Evolutionary conservation across 2,329 filamentous ascomycete genomes (phyloP).

Genomic region (Trichoderma endophyticum): DNA sequence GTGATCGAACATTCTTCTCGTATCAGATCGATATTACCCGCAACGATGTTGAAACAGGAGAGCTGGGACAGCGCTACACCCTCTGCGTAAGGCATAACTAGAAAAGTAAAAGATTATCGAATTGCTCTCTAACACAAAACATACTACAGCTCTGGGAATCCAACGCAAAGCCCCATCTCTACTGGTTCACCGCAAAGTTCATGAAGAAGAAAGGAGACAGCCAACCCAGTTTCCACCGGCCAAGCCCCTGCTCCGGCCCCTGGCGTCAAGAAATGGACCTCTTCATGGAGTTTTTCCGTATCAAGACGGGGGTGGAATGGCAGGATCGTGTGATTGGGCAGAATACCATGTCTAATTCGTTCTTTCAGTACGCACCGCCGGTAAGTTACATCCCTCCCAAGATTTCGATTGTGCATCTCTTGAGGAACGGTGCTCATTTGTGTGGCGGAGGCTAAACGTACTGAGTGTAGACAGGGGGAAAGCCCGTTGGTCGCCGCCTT

Average conservation of each 20-base stretch:
- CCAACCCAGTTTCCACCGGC: conserved; percentile 37
- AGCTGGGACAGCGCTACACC: conserved; percentile 55
- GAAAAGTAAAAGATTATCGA: background rate
- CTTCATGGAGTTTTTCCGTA: conserved; percentile 57
- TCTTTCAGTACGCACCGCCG: conserved; percentile 47
- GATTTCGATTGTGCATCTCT: background rate
- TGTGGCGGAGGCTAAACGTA: background rate
- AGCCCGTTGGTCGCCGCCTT: conserved; percentile 37
- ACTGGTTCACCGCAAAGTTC: conserved; percentile 56
- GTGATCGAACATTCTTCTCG: conserved; percentile 58
- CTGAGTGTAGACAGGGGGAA: conserved; percentile 33
- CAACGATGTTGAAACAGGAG: conserved; percentile 41
- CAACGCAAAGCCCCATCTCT: conserved; percentile 54
- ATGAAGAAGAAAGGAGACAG: conserved; percentile 40
- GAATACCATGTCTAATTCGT: conserved; percentile 29
- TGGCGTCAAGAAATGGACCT: conserved; percentile 45
- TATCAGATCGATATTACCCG: conserved; percentile 63
- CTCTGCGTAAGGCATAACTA: conserved; percentile 50
- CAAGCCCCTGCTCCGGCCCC: conserved; percentile 36
- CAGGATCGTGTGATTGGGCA: conserved; percentile 46
- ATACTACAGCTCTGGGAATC: conserved; percentile 63
- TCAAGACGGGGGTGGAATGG: conserved; percentile 59
- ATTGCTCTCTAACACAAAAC: background rate
- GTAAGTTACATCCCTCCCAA: conserved; percentile 29
- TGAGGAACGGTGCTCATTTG: background rate